Evolutionary conservation across 2,329 filamentous ascomycete species (phyloP).

Genomic region (Lasiodiplodia sp.): DNA sequence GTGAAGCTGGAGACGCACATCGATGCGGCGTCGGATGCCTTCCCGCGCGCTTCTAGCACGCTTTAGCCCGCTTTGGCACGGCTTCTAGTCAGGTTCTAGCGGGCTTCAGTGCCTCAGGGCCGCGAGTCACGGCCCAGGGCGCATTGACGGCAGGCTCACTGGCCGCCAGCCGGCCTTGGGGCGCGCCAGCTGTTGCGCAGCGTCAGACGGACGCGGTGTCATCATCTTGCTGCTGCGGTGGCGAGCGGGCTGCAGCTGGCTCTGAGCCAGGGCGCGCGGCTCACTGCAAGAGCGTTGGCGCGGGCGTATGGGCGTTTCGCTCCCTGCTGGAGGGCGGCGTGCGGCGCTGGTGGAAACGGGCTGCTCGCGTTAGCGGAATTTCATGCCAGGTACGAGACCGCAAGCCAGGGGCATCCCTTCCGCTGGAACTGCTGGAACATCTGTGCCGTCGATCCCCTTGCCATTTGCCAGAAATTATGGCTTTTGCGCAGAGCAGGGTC

Average conservation of each 20-base stretch:
- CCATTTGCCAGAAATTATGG: constrained; percentile 31
- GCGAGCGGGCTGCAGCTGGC: background rate
- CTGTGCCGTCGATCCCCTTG: constrained; percentile 31
- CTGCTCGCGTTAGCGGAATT: constrained; percentile 27
- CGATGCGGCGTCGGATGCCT: constrained; percentile 39
- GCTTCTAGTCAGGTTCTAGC: constrained; percentile 29
- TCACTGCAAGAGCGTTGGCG: constrained; percentile 22
- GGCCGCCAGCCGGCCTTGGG: constrained; percentile 13
- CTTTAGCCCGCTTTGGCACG: constrained; percentile 14
- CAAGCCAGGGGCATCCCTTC: constrained; percentile 29
- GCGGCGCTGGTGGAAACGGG: constrained; percentile 25
- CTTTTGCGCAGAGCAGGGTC: constrained; percentile 31
- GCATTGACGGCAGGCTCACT: constrained; percentile 32
- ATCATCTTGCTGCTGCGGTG: background rate
- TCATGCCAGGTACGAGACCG: constrained; percentile 29
- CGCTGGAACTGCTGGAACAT: constrained; percentile 31
- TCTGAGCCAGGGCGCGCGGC: constrained; percentile 16
- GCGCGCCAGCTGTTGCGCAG: constrained; percentile 23
- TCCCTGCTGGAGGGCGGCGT: constrained; percentile 24
- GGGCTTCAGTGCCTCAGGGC: constrained; percentile 22
- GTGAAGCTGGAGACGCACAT: constrained; percentile 36
- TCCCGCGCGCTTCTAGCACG: constrained; percentile 38
- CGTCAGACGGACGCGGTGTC: constrained; percentile 16
- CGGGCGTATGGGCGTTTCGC: constrained; percentile 11
- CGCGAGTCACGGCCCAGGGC: constrained; percentile 23